These are phyloP conservation scores for Hygrophorus russula DNA, from an alignment of 768 basidiomycete species.

Conservation along the genomic window DNA sequence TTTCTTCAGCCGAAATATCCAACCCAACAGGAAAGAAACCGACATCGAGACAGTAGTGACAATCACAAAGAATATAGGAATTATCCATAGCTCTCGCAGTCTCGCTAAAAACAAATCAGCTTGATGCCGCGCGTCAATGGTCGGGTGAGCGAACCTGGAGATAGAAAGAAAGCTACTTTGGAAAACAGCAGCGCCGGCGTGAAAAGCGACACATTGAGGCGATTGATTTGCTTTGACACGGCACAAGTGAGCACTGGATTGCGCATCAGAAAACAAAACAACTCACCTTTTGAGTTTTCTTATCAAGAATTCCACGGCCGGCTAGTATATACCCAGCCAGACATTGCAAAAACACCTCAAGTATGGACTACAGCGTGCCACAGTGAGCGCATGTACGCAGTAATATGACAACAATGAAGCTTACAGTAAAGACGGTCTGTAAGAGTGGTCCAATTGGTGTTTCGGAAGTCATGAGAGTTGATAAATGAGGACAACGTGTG, in stretches of 20 bases:
- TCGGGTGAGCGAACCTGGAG: constrained; percentile 44
- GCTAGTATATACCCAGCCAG: constrained; percentile 78
- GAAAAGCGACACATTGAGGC: constrained; percentile 82
- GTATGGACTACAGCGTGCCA: constrained; percentile 52
- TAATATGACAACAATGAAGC: constrained; percentile 8
- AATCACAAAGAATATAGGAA: constrained; percentile 52
- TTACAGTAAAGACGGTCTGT: constrained; percentile 46
- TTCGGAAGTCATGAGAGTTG: not conserved
- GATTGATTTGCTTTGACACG: constrained; percentile 56
- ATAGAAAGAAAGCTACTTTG: constrained; percentile 88
- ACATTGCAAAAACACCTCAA: constrained; percentile 82
- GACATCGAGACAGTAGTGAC: constrained; percentile 63
- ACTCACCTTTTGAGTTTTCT: constrained; percentile 75
- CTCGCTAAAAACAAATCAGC: constrained; percentile 5
- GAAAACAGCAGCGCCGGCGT: constrained; percentile 83
- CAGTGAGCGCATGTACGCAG: constrained; percentile 4
- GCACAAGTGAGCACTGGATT: constrained; percentile 3
- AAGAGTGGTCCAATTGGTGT: constrained; percentile 35
- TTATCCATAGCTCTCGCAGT: constrained; percentile 7
- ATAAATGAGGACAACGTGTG: not conserved
- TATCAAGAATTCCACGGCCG: constrained; percentile 71
- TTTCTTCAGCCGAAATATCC: constrained; percentile 50
- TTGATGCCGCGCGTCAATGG: not conserved
- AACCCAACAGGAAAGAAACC: constrained; percentile 54
- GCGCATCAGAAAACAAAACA: not conserved